Base-by-base conservation (phyloP, 805 yeast species). In the Hermanozyma aechmeae region DNA sequence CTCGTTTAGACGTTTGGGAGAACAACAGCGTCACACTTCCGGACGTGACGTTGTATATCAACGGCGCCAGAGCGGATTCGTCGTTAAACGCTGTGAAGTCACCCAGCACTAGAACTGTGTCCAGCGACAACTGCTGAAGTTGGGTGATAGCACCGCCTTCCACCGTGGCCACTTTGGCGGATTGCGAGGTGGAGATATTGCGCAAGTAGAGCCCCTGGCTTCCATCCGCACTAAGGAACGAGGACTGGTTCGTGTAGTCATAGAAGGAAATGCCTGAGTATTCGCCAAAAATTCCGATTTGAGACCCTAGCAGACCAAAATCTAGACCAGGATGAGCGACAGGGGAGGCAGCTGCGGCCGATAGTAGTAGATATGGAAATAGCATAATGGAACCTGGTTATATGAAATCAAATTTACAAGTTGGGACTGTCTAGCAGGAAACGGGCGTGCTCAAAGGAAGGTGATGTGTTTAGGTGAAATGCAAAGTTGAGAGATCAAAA, bases 51-150 rank as follows among this genome's bases (percentile, higher is more conserved):
- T 59, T 58, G 37, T 42, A 56, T 20, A 61, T 51, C n/a, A 60
- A 45, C 4, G 69, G 69, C 10, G 57, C 40, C 27, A 25, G 33
- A 27, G 46, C 40, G 2, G 38, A 19, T 11, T 45, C 24, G 31
- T 44, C 43, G 31, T 59, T 58, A 35, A 61, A 39, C n/a, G 39
- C 17, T 18, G 59, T 42, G 39, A 60, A 63, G 36, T 58, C 46
- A 4, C 69, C 69, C 21, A 45, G 45, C 14, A 62, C 34, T 15
- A 62, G 42, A 13, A 59, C 43, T 5, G 56, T 35, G 28, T 52
- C 55, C 12, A 42, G 29, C 22, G 53, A 32, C 21, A 59, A 38
- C 11, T 39, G 36, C 28, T 44, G 43, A 6, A 59, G 26, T 37
- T 51, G 56, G 21, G 45, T 30, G 11, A 61, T 50, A 8, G 32